phyloP scores from a whole-genome alignment of 2,329 filamentous ascomycete genomes.

The Calonectria naviculata region DNA sequence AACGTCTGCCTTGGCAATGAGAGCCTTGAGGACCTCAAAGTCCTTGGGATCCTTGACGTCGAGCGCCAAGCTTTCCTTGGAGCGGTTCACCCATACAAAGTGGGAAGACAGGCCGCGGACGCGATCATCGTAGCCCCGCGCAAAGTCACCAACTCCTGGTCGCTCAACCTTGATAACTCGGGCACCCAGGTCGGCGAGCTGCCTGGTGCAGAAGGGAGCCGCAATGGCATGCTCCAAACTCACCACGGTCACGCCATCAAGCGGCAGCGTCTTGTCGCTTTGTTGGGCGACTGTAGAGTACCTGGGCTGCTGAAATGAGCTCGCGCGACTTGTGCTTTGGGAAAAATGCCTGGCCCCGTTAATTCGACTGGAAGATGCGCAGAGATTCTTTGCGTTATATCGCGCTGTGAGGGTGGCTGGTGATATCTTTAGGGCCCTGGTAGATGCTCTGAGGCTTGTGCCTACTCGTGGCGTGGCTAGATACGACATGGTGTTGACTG shows the following conservation, averaged over 20 bases:
- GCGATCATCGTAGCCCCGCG: conserved; percentile 60
- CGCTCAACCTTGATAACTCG: conserved; percentile 67
- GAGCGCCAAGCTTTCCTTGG: conserved; percentile 63
- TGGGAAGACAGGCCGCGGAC: conserved; percentile 63
- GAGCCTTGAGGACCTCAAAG: conserved; percentile 53
- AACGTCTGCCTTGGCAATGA: conserved; percentile 59
- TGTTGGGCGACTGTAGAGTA: conserved; percentile 1
- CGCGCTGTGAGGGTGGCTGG: neutral
- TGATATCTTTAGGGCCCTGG: neutral
- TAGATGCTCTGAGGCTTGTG: neutral
- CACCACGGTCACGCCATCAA: conserved; percentile 48
- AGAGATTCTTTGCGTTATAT: neutral
- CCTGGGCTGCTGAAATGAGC: neutral
- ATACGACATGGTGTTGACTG: neutral
- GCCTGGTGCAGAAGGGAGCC: conserved; percentile 64
- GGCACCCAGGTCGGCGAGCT: conserved; percentile 64
- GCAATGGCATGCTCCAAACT: conserved; percentile 66
- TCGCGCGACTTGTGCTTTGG: neutral
- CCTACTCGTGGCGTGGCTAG: neutral
- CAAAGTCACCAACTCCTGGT: conserved; percentile 63
- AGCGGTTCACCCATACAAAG: conserved; percentile 67
- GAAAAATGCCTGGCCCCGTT: neutral
- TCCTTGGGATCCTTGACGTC: conserved; percentile 59
- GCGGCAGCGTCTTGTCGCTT: conserved; percentile 13
- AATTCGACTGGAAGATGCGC: neutral